Conservation (phyloP, 202 grass and related monocot species). For the Setaria viridis region DNA sequence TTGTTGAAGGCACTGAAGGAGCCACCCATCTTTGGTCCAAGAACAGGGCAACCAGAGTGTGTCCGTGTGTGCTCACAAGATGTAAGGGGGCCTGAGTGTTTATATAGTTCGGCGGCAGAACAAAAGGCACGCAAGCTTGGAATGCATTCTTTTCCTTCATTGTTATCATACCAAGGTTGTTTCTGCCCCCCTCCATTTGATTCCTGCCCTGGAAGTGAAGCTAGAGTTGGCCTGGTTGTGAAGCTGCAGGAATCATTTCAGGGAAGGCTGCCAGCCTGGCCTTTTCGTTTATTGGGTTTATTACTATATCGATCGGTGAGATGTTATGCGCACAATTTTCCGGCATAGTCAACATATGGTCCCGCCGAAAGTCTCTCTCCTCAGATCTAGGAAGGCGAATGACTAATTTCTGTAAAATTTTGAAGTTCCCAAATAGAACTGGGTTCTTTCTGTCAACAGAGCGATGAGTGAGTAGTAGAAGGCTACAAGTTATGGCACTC, state of each 20-base stretch:
- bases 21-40: slow-evolving; percentile 65
- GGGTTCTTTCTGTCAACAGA: background rate
- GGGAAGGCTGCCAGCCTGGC: background rate
- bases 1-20: slow-evolving; percentile 56
- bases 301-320: background rate
- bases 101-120: slow-evolving; percentile 53
- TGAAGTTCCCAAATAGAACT: slow-evolving; percentile 30
- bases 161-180: slow-evolving; percentile 37
- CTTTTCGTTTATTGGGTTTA: background rate
- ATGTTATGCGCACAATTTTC: background rate
- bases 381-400: slow-evolving; percentile 8
- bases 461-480: background rate
- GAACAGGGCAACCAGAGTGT: slow-evolving; percentile 23
- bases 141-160: slow-evolving; percentile 74
- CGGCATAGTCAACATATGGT: slow-evolving; percentile 3
- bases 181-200: slow-evolving; percentile 45
- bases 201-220: slow-evolving; percentile 55
- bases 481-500: background rate
- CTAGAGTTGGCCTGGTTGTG: slow-evolving; percentile 39
- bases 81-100: slow-evolving; percentile 26
- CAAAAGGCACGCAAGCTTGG: slow-evolving; percentile 54
- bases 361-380: background rate
- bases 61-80: slow-evolving; percentile 23
- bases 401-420: background rate
- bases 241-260: slow-evolving; percentile 42